Percentiles rank a stretch among this genome's conserved stretches.
Conservation (phyloP, 768 basidiomycete species). For the Neoboletus subvelutipes region DNA sequence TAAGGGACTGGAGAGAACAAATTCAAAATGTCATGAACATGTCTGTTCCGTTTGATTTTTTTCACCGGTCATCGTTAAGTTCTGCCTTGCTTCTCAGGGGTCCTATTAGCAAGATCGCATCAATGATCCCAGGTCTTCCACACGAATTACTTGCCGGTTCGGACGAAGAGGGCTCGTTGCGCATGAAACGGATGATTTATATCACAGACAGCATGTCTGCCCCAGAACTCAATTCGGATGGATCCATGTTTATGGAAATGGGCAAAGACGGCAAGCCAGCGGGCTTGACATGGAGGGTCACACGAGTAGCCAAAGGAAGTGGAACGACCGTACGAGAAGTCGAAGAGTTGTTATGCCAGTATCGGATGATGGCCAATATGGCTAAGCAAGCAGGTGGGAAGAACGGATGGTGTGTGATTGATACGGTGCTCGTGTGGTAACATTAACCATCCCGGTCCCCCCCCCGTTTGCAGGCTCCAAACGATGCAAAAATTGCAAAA, state of each 20-base stretch:
- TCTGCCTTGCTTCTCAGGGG: conserved; percentile 57
- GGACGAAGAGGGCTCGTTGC: conserved; percentile 87
- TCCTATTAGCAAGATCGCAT: conserved; percentile 97
- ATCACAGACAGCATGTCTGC: conserved; percentile 99
- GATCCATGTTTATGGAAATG: conserved; percentile 82
- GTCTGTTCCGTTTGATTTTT: conserved; percentile 43
- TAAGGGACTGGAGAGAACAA: conserved; percentile 97
- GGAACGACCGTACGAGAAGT: conserved; percentile 96
- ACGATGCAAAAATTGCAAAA: conserved; percentile 93
- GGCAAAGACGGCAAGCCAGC: conserved; percentile 81
- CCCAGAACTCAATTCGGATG: conserved; percentile 92
- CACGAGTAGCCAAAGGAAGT: conserved; percentile 87
- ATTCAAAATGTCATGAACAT: conserved; percentile 98
- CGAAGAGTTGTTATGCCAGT: conserved; percentile 96
- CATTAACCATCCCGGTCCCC: conserved; percentile 4
- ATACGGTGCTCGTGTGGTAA: not conserved
- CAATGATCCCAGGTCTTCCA: conserved; percentile 97
- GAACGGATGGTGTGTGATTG: conserved; percentile 76
- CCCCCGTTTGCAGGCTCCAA: conserved; percentile 57
- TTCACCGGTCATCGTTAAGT: conserved; percentile 8
- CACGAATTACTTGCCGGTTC: conserved; percentile 88
- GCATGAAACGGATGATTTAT: conserved; percentile 97
- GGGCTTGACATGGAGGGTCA: conserved; percentile 88
- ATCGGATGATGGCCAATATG: conserved; percentile 99
- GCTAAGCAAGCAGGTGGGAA: conserved; percentile 97